These are phyloP conservation scores for Trichoderma gamsii DNA, from an alignment of 495 filamentous ascomycete species.

Conservation along the genomic window DNA sequence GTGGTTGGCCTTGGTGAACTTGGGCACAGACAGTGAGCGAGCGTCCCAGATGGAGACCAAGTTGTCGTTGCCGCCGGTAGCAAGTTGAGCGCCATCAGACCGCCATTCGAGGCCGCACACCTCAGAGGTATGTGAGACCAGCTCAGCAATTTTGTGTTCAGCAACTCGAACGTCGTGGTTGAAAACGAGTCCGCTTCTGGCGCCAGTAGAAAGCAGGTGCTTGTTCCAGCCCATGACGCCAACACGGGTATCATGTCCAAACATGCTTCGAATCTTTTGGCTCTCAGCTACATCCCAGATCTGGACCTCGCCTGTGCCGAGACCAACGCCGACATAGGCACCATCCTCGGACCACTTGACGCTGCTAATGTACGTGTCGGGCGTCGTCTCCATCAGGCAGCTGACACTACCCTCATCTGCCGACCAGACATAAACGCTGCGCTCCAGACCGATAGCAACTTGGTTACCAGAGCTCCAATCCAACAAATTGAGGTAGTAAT, in stretches of 20 bases:
- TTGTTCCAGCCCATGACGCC: constrained; percentile 99
- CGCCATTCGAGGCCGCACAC: constrained; percentile 98
- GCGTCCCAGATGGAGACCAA: constrained; percentile 98
- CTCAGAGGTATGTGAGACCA: constrained; percentile 92
- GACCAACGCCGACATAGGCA: constrained; percentile 90
- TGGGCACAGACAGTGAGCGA: constrained; percentile 81
- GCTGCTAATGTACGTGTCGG: constrained; percentile 93
- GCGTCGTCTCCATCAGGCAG: constrained; percentile 74
- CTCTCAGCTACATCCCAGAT: constrained; percentile 99
- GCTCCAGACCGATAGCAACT: constrained; percentile 94
- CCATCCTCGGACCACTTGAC: constrained; percentile 99
- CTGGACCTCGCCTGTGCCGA: constrained; percentile 93
- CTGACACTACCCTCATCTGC: constrained; percentile 84
- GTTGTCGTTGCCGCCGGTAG: constrained; percentile 97
- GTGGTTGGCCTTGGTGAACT: constrained; percentile 99
- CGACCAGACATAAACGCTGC: constrained; percentile 98
- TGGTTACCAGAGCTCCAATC: constrained; percentile 98
- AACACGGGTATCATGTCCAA: constrained; percentile 92
- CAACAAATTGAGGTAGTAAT: constrained; percentile 97
- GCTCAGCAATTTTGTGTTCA: constrained; percentile 94
- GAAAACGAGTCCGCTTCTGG: constrained; percentile 90
- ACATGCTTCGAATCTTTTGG: constrained; percentile 94
- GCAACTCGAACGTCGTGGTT: constrained; percentile 99
- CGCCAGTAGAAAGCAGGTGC: constrained; percentile 90
- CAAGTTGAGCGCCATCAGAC: constrained; percentile 89